A percentile compares a stretch with the other conserved stretches of the same genome.
phyloP scores from a whole-genome alignment of 2,329 filamentous ascomycete genomes.

The Lizonia empirigonia region DNA sequence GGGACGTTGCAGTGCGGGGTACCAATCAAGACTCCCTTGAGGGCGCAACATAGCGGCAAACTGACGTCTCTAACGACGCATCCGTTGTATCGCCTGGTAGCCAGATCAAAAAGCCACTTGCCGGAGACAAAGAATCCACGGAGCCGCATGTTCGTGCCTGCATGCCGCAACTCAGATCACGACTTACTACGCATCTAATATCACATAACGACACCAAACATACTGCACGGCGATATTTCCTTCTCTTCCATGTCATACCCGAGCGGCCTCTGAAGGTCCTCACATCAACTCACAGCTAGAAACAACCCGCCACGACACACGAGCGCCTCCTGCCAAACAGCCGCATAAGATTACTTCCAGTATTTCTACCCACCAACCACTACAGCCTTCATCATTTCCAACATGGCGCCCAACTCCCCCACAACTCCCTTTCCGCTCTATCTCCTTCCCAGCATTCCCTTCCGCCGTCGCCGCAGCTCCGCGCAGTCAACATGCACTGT shows the following conservation, averaged over 20 bases:
- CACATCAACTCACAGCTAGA: background rate
- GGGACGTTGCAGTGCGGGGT: slow-evolving; percentile 1
- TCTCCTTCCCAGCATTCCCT: slow-evolving; percentile 45
- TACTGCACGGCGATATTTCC: background rate
- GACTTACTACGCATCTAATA: slow-evolving; percentile 5
- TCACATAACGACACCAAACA: slow-evolving; percentile 1
- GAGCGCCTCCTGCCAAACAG: background rate
- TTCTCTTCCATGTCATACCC: background rate
- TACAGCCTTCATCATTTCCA: background rate
- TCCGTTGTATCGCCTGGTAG: background rate
- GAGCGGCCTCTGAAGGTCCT: background rate
- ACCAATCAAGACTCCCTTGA: slow-evolving; percentile 1
- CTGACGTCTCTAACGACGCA: slow-evolving; percentile 11
- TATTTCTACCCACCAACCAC: background rate
- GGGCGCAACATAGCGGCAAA: background rate
- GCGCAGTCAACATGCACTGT: slow-evolving; percentile 42
- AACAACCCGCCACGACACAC: background rate
- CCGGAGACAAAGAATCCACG: background rate
- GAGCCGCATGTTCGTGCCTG: slow-evolving; percentile 1
- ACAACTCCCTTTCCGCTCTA: slow-evolving; percentile 52
- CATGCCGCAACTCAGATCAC: background rate
- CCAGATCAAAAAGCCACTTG: background rate
- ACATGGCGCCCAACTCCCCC: slow-evolving; percentile 12
- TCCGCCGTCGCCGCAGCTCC: slow-evolving; percentile 51
- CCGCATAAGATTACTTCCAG: background rate